Percentiles rank a stretch among this genome's conserved stretches.
Conservation (phyloP, 2,329 filamentous ascomycete genomes). For the Cucurbitaria berberidis region DNA sequence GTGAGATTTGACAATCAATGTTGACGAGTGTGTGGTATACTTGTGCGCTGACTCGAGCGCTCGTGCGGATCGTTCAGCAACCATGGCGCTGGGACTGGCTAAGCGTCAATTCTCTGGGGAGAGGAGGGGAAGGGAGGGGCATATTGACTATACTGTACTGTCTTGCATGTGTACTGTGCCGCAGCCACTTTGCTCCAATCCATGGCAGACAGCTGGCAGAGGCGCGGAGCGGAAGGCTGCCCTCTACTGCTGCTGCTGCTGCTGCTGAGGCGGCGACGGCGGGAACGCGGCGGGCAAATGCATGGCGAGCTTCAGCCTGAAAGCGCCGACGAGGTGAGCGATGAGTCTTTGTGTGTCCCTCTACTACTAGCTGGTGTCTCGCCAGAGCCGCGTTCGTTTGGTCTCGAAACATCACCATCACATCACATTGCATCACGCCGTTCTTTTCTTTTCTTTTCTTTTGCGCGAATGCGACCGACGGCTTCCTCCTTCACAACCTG, state of each 20-base stretch:
- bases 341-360: conserved; percentile 8
- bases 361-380: conserved; percentile 2
- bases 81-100: conserved; percentile 7
- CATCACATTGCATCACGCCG: conserved; percentile 2
- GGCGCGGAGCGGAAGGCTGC: conserved; percentile 15
- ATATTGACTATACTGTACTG: no score
- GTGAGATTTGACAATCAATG: not conserved
- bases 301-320: conserved; percentile 1
- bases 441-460: no score
- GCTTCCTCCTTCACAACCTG: conserved; percentile 3
- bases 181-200: conserved; percentile 1
- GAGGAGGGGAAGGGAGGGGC: conserved; percentile 1
- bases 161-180: conserved; percentile 9
- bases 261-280: no score
- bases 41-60: not conserved
- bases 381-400: conserved; percentile 3
- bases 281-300: conserved; percentile 2
- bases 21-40: not conserved
- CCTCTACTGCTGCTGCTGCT: no score
- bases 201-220: conserved; percentile 3
- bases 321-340: not conserved
- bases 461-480: conserved; percentile 9
- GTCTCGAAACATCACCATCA: conserved; percentile 10
- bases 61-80: not conserved
- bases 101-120: conserved; percentile 7